These are phyloP conservation scores for Triglochin maritima DNA, from an alignment of 106 monocot species.

Conservation along the genomic window DNA sequence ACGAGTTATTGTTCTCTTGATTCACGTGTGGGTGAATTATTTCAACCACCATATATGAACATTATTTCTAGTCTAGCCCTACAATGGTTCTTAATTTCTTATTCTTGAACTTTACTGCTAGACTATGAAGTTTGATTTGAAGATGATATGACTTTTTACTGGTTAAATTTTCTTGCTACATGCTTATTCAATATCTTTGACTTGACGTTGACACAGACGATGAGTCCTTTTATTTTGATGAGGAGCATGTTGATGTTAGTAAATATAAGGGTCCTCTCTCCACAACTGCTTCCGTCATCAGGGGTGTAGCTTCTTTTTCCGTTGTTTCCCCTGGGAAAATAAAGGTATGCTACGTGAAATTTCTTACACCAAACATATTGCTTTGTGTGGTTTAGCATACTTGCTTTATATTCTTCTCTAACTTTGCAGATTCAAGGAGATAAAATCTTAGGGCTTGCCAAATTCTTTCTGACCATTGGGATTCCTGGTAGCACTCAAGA, in stretches of 20 bases:
- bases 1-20: no score
- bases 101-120: no score
- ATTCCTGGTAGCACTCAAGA: slow-evolving; percentile 81
- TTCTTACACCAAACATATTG: no score
- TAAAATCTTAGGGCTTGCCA: slow-evolving; percentile 82
- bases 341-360: slow-evolving; percentile 35
- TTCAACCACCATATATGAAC: no score
- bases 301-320: slow-evolving; percentile 63
- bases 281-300: slow-evolving; percentile 63
- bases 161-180: no score
- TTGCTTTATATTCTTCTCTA: slow-evolving; percentile 1
- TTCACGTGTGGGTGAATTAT: no score
- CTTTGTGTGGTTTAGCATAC: no score
- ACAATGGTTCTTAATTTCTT: no score
- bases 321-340: slow-evolving; percentile 53
- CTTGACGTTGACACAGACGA: slow-evolving; percentile 44
- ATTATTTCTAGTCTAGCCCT: no score
- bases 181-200: background rate
- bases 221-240: slow-evolving; percentile 81
- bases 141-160: no score
- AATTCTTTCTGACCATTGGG: slow-evolving; percentile 73
- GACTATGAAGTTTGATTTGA: no score
- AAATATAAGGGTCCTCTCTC: slow-evolving; percentile 67
- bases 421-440: slow-evolving; percentile 59
- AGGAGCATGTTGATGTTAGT: slow-evolving; percentile 56